Conservation (phyloP, 805 yeast genomes). For the Cyberlindnera mycetangii region DNA sequence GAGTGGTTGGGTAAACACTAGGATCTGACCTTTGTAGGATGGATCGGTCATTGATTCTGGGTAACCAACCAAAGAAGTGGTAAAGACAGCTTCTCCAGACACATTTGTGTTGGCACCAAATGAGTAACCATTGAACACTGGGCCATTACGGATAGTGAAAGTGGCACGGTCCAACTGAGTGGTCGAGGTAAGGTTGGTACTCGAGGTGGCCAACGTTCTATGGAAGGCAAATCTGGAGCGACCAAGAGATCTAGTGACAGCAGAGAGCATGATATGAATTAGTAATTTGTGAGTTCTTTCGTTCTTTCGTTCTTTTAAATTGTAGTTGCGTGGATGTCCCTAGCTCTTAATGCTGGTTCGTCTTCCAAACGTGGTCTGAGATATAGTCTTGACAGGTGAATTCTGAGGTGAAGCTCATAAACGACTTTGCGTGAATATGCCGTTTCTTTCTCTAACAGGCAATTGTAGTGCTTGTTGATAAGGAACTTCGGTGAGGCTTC, state of each 20-base stretch:
- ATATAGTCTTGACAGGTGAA: slow-evolving; percentile 46
- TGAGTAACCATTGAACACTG: slow-evolving; percentile 87
- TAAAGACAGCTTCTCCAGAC: slow-evolving; percentile 97
- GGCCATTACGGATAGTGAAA: slow-evolving; percentile 87
- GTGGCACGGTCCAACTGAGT: slow-evolving; percentile 72
- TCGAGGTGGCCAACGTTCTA: slow-evolving; percentile 29
- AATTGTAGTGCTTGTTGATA: neutral
- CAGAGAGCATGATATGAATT: slow-evolving; percentile 18
- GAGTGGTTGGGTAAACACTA: slow-evolving; percentile 94
- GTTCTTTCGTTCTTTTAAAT: slow-evolving; percentile 4
- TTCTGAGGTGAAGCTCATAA: slow-evolving; percentile 28
- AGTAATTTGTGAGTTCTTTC: slow-evolving; percentile 7
- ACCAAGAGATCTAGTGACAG: slow-evolving; percentile 27
- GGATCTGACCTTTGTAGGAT: slow-evolving; percentile 93
- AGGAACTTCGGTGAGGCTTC: neutral
- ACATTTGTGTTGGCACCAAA: slow-evolving; percentile 93
- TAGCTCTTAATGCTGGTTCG: slow-evolving; percentile 35
- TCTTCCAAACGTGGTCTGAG: slow-evolving; percentile 53
- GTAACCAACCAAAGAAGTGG: slow-evolving; percentile 96
- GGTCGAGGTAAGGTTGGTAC: slow-evolving; percentile 26
- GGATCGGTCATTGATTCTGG: slow-evolving; percentile 99
- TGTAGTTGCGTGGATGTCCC: neutral
- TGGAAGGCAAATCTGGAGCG: slow-evolving; percentile 26
- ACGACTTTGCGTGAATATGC: slow-evolving; percentile 6
- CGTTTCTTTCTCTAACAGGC: slow-evolving; percentile 2